phyloP scores from a whole-genome alignment of 1,284 basidiomycete species.

The Cerioporus squamosus region DNA sequence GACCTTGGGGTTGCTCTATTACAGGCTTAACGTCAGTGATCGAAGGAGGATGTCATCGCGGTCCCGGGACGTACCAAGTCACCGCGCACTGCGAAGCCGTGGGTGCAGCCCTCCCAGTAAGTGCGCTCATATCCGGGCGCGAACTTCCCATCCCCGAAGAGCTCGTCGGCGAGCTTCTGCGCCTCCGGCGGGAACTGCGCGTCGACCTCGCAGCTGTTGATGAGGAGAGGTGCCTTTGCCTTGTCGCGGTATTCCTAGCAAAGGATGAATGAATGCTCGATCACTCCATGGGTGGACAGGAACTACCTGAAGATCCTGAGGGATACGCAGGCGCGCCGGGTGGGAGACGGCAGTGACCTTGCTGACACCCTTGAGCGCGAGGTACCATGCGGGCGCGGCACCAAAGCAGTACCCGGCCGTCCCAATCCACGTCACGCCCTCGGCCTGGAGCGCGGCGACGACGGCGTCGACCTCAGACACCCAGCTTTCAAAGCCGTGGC shows the following conservation, averaged over 20 bases:
- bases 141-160: slow-evolving; percentile 45
- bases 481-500: slow-evolving; percentile 49
- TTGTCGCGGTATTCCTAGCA: slow-evolving; percentile 33
- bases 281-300: background rate
- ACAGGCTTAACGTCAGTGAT: background rate
- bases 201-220: slow-evolving; percentile 48
- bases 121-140: slow-evolving; percentile 45
- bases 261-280: no score
- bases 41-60: background rate
- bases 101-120: slow-evolving; percentile 48
- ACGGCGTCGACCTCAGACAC: slow-evolving; percentile 61
- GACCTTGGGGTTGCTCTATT: slow-evolving; percentile 42
- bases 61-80: slow-evolving; percentile 30
- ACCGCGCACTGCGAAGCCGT: slow-evolving; percentile 56
- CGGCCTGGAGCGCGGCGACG: slow-evolving; percentile 55
- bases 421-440: slow-evolving; percentile 62
- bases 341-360: slow-evolving; percentile 62
- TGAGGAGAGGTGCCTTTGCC: slow-evolving; percentile 44
- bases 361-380: slow-evolving; percentile 64
- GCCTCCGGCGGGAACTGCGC: slow-evolving; percentile 34
- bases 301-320: slow-evolving; percentile 62
- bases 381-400: slow-evolving; percentile 58
- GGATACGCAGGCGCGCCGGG: slow-evolving; percentile 68
- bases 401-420: slow-evolving; percentile 77
- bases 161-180: slow-evolving; percentile 40